Evolutionary conservation across 345 rosid species (phyloP).

Genomic region (Ceriops tagal): DNA sequence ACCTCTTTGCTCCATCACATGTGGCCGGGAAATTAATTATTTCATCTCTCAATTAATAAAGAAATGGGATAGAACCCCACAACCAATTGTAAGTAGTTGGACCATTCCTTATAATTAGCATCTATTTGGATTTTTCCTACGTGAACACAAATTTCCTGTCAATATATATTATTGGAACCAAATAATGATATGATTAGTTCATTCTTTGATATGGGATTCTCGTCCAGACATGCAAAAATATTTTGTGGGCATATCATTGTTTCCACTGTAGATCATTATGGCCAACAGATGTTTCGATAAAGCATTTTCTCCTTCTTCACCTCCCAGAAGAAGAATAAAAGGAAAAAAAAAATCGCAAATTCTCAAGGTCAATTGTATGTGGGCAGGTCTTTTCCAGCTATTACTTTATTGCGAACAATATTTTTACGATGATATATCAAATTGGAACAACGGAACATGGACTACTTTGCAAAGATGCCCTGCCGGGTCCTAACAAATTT

Average conservation of each 20-base stretch:
- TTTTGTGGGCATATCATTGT: neutral
- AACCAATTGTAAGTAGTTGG: neutral
- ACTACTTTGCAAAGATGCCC: neutral
- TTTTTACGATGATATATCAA: slow-evolving; percentile 16
- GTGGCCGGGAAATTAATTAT: neutral
- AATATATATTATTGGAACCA: slow-evolving; percentile 25
- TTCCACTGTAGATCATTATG: neutral
- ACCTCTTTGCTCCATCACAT: slow-evolving; percentile 22
- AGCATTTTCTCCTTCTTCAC: neutral
- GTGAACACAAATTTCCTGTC: slow-evolving; percentile 31
- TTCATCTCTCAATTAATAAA: neutral
- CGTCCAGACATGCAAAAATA: slow-evolving; percentile 8
- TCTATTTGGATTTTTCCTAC: slow-evolving; percentile 30
- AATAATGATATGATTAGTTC: slow-evolving; percentile 8
- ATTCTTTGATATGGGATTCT: slow-evolving; percentile 11
- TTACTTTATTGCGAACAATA: neutral
- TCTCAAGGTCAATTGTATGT: too few species aligned
- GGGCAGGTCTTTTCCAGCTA: neutral
- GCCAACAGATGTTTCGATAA: neutral
- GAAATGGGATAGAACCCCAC: neutral
- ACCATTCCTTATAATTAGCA: slow-evolving; percentile 26
- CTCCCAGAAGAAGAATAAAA: too few species aligned
- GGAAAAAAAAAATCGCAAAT: too few species aligned
- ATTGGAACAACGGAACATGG: slow-evolving; percentile 24
- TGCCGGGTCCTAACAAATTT: neutral